A percentile compares a stretch with the other conserved stretches of the same genome.
phyloP scores from a whole-genome alignment of 805 yeast genomes.

The Metschnikowia cubensis region DNA sequence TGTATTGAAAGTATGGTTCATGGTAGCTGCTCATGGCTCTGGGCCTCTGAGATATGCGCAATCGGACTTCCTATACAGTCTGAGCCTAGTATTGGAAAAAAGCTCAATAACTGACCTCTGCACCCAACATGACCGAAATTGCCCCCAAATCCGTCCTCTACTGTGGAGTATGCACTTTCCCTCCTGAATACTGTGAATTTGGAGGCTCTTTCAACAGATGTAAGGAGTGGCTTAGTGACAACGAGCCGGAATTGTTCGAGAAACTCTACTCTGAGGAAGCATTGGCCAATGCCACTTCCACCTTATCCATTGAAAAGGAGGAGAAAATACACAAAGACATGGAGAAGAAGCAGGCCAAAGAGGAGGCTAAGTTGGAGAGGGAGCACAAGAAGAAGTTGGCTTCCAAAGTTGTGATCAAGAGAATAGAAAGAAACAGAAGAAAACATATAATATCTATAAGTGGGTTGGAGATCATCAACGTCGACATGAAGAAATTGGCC shows the following conservation, averaged over 20 bases:
- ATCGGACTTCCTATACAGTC: conserved; percentile 3
- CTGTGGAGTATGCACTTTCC: conserved; percentile 77
- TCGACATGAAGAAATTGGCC: conserved; percentile 86
- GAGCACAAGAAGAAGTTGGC: conserved; percentile 73
- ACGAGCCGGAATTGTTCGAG: conserved; percentile 53
- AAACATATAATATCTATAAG: conserved; percentile 82
- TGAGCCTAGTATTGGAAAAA: background rate
- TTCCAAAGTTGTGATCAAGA: conserved; percentile 77
- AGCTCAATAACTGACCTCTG: background rate
- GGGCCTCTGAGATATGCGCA: background rate
- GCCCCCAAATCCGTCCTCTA: conserved; percentile 46
- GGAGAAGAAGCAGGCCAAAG: conserved; percentile 79
- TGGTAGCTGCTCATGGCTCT: background rate
- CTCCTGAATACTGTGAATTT: conserved; percentile 93
- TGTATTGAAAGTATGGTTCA: background rate
- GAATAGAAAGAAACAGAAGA: conserved; percentile 86
- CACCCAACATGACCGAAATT: conserved; percentile 26
- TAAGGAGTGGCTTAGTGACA: conserved; percentile 71
- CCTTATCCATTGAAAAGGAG: conserved; percentile 71
- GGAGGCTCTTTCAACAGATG: conserved; percentile 79
- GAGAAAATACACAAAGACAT: conserved; percentile 78
- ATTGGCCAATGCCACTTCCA: conserved; percentile 51
- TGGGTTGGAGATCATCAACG: conserved; percentile 83
- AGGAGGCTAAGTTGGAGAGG: conserved; percentile 79
- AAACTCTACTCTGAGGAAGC: conserved; percentile 60